These are phyloP conservation scores for Colletotrichum simmondsii DNA, from an alignment of 2,329 filamentous ascomycete species.

Conservation along the genomic window DNA sequence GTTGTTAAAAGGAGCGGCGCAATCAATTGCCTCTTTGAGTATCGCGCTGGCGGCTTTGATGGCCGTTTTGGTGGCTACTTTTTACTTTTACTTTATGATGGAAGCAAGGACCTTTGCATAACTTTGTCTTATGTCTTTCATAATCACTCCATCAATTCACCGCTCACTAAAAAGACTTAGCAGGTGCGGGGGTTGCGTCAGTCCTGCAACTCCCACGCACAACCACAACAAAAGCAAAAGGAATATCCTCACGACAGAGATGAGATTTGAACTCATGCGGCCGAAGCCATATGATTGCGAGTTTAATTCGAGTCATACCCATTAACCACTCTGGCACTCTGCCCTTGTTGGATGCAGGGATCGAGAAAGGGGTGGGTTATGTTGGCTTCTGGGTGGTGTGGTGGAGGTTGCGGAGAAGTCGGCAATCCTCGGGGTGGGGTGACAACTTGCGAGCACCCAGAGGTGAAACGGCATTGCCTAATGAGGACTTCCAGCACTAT, in stretches of 20 bases:
- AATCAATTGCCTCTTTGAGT: neutral
- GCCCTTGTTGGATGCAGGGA: neutral
- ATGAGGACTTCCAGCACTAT: no score
- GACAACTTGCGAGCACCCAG: no score
- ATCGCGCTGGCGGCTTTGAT: neutral
- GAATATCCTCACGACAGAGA: slow-evolving; percentile 7
- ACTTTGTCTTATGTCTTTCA: neutral
- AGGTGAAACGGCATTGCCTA: no score
- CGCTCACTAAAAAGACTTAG: neutral
- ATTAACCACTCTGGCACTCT: slow-evolving; percentile 32
- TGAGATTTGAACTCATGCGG: slow-evolving; percentile 31
- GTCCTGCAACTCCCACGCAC: neutral
- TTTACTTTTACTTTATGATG: neutral
- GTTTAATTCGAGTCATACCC: slow-evolving; percentile 29
- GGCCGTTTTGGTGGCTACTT: neutral
- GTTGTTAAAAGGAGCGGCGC: neutral
- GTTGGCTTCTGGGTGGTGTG: no score
- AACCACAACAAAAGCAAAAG: neutral
- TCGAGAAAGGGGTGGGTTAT: accelerated
- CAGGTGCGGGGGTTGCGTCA: neutral
- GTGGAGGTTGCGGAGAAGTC: no score
- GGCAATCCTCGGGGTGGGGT: no score
- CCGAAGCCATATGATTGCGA: slow-evolving; percentile 31
- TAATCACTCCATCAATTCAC: neutral
- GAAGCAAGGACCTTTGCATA: neutral